Evolutionary conservation across 129 eudicot species (phyloP), one percentile per base, ranked within the genome.

Genomic region (Lactuca sativa): DNA sequence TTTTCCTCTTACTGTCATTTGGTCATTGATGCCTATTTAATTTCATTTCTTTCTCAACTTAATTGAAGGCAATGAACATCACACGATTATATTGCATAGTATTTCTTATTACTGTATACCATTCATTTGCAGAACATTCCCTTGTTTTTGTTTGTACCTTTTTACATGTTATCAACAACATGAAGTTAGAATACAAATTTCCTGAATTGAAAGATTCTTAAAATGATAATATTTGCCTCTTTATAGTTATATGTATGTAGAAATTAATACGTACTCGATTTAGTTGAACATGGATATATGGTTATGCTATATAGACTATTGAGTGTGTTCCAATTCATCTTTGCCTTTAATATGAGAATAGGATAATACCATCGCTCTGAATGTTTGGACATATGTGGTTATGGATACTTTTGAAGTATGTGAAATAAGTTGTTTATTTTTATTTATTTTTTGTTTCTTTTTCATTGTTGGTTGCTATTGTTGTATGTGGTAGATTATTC

Each of bases 81-180:
- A 56, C 70, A 78, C 70, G 70, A 76, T 69, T 76, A 63, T 25
- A 56, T 78, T 83, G 93, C 79, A 87, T 79, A 81, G 84, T 77
- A 61, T 47, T 21, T n/a, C n/a, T n/a, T 52, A 51, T 64, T 36
- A 69, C 14, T 40, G 25, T 69, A 69, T 56, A 69, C 74, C 65
- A 69, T 69, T 69, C 64, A 56, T 38, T 33, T 34, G 36, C 7
- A 15, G 17, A 53, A 15, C 62, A 52, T 67, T 32, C 62, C 10
- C 61, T 33, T 33, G 9, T 66, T 7, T 12, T 16, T 58, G 67
- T 71, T 71, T 71, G 67, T 71, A 43, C 44, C 67, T 44, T 21
- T 21, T 66, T 59, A 67, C 48, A 32, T 52, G 61, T 53, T 37
- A 36, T n/a, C 9, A 21, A 57, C 25, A 44, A 58, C 66, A 70